These are phyloP conservation scores for Aspergillus novofumigatus DNA, from an alignment of 2,329 filamentous ascomycete genomes.

Conservation along the genomic window DNA sequence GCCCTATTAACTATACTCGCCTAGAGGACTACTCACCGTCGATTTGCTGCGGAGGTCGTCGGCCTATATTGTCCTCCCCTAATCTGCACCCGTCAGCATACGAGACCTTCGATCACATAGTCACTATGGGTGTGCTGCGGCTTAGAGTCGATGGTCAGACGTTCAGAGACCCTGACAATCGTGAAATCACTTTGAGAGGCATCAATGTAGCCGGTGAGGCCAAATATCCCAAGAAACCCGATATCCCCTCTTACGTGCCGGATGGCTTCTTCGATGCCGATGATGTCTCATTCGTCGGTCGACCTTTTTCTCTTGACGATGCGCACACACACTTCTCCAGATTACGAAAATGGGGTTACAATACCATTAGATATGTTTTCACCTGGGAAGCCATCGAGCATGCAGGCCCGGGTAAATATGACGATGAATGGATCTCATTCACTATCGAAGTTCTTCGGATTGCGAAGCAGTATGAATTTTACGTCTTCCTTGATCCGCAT, in stretches of 20 bases:
- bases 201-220: conserved; percentile 91
- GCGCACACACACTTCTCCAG: conserved; percentile 82
- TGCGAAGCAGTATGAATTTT: conserved; percentile 88
- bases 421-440: conserved; percentile 88
- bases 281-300: conserved; percentile 78
- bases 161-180: conserved; percentile 76
- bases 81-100: not conserved
- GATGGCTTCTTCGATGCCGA: conserved; percentile 90
- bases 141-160: conserved; percentile 79
- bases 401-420: conserved; percentile 82
- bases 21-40: not conserved
- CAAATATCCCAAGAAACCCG: conserved; percentile 78
- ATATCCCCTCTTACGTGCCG: conserved; percentile 72
- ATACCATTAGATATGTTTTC: conserved; percentile 93
- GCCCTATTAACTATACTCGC: not conserved
- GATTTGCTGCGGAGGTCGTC: not conserved
- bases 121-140: conserved; percentile 66
- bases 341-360: conserved; percentile 86
- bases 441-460: conserved; percentile 80
- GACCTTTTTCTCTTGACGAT: conserved; percentile 79
- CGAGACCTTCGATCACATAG: not conserved
- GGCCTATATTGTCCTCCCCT: not conserved
- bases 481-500: conserved; percentile 97
- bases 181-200: conserved; percentile 83
- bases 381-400: conserved; percentile 99